Percentiles rank a stretch among this genome's conserved stretches.
Conservation (phyloP, 176 grass and related monocot species). For the Zoysia japonica region DNA sequence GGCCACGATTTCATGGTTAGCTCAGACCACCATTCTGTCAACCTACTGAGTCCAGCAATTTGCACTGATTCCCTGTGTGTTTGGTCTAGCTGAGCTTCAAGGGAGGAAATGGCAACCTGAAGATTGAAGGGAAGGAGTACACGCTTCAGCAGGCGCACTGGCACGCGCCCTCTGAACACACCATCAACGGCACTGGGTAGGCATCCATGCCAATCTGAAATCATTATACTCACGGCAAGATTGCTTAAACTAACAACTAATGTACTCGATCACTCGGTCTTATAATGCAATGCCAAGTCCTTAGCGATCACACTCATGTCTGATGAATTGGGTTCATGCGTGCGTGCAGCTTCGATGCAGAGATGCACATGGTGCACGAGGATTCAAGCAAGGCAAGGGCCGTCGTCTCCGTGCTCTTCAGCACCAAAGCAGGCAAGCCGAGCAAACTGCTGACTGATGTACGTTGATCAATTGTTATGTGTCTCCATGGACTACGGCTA, state of each 20-base stretch:
- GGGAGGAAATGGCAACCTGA: slow-evolving; percentile 46
- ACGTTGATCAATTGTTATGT: not conserved
- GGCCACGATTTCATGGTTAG: slow-evolving; percentile 70
- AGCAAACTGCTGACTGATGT: slow-evolving; percentile 47
- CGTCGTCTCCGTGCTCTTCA: slow-evolving; percentile 63
- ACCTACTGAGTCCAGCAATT: too few relatives aligned
- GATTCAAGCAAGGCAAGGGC: slow-evolving; percentile 46
- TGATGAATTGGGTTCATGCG: not conserved
- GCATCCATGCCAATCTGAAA: not conserved
- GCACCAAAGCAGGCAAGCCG: slow-evolving; percentile 13
- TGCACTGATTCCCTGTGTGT: not conserved
- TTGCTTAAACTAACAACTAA: not conserved
- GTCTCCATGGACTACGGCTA: too few relatives aligned
- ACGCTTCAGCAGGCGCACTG: slow-evolving; percentile 62
- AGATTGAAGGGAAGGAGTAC: slow-evolving; percentile 49
- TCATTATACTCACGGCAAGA: not conserved
- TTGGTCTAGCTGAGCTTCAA: slow-evolving; percentile 54
- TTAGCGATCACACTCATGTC: not conserved
- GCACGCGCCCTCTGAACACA: slow-evolving; percentile 80
- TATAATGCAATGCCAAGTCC: not conserved
- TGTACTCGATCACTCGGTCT: not conserved
- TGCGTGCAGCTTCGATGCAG: slow-evolving; percentile 43
- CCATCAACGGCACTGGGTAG: slow-evolving; percentile 62
- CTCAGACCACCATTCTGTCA: not conserved
- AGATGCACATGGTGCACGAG: slow-evolving; percentile 73